Evolutionary conservation across 352 stramenopile genomes (phyloP), one percentile per base, ranked within the genome.

Genomic region (Phytopythium oedochilum): DNA sequence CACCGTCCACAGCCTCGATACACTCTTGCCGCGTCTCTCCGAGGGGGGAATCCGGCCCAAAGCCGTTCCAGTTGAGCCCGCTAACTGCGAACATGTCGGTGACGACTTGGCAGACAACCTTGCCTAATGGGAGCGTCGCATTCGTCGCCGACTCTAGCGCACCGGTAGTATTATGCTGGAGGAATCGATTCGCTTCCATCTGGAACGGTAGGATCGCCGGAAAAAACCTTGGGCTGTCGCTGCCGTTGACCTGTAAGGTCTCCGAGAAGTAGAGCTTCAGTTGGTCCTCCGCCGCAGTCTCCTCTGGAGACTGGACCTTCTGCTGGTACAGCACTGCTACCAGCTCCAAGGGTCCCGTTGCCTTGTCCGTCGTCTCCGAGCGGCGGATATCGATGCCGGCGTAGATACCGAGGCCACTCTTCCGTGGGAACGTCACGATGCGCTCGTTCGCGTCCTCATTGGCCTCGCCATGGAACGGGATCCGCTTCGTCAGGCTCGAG

Each of bases 201-300:
- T 88, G 75, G 28, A 89, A 72, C 28, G 72, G 66, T 12, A 91
- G 48, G 15, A 82, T 60, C 25, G 72, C 71, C 1, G 81, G 78
- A 22, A 88, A 83, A 10, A 48, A 38, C 57, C 69, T 56, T 0
- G 59, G 36, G 8, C 38, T 53, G 26, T 34, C 40, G 23, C 43
- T 65, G 0, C 44, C 49, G 38, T 74, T 64, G 31, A 74, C 66
- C 14, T 29, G 40, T 18, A 73, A 34, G 0, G 67, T 60, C 57
- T 65, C 64, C 3, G 53, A 45, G 31, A 71, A 88, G 53, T 78
- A 91, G 29, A 64, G 57, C n/a, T 43, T 50, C 10, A 89, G 7
- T 59, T 78, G 69, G 17, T 64, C 56, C 15, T 74, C 66, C 6
- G 18, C 29, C 11, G 61, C 59, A 17, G 62, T 38, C 11, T 64